Evolutionary conservation across 495 filamentous ascomycete species (phyloP), one percentile per base, ranked within the genome.

Genomic region (Staphylotrichum tortipilum): DNA sequence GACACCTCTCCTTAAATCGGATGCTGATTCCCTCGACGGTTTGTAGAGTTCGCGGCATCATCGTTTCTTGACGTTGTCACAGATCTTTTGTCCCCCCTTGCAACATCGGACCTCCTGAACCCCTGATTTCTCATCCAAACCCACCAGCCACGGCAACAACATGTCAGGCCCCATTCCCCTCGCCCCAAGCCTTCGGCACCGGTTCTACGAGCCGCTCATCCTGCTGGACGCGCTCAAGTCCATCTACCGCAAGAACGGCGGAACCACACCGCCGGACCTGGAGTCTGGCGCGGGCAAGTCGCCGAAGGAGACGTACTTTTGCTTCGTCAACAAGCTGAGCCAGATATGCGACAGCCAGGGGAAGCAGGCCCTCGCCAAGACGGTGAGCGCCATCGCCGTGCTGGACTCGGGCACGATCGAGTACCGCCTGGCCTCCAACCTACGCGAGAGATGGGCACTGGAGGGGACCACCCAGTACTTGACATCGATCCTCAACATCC

Each of bases 321-420:
- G 54, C 28, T 63, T 63, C 15, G 51, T 61, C 26, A 55, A 65
- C 53, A 65, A 63, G 36, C 39, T 63, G 0, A 39, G 23, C 24
- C 60, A 63, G 21, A 55, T 65, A 8, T 65, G 60, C 49, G 51
- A 59, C 51, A 61, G 14, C 34, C 26, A 21, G 8, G 12, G 37
- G 3, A 31, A 26, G 12, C 17, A 39, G 21, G 11, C 14, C 0
- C 30, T 49, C 12, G 53, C 50, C 11, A 53, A 50, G 1, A 61
- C 53, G 1, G 47, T 65, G 7, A 65, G 53, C 2, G 47, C 60
- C 11, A 54, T 57, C 24, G 53, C 44, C 0, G 31, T 59, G 0
- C 44, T 63, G 4, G 53, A 59, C 17, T 47, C 53, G 0, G 58
- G 53, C 2, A 35, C 9, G 1, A 44, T 59, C n/a, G 41, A 63